phyloP scores from a whole-genome alignment of 768 basidiomycete genomes.

The Fistulinella prunicolor region DNA sequence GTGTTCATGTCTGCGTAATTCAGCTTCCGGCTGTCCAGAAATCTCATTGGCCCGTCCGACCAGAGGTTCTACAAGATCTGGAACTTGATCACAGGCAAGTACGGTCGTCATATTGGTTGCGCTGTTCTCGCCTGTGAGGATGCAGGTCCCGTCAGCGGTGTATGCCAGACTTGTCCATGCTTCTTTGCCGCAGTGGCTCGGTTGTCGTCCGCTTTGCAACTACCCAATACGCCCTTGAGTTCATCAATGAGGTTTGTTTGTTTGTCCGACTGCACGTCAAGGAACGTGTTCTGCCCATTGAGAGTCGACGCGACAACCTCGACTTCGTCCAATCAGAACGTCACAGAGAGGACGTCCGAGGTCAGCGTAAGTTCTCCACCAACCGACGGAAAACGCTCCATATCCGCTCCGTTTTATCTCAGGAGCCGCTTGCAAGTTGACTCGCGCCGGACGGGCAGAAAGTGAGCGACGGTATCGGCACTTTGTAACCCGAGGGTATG shows the following conservation, averaged over 20 bases:
- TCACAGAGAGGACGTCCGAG: conserved; percentile 81
- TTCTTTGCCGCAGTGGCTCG: conserved; percentile 90
- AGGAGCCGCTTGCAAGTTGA: conserved; percentile 86
- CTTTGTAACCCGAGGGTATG: conserved; percentile 89
- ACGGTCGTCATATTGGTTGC: conserved; percentile 87
- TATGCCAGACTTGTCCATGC: conserved; percentile 90
- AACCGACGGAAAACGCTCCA: conserved; percentile 93
- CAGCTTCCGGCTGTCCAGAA: conserved; percentile 84
- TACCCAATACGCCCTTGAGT: conserved; percentile 90
- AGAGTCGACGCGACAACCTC: conserved; percentile 89
- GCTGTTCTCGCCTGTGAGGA: conserved; percentile 94
- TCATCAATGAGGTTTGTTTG: conserved; percentile 93
- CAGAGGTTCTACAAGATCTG: conserved; percentile 97
- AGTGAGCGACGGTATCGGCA: conserved; percentile 80
- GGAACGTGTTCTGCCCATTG: conserved; percentile 92
- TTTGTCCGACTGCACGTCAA: conserved; percentile 76
- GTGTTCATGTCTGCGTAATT: conserved; percentile 87
- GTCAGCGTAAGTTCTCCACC: conserved; percentile 83
- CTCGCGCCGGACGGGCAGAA: conserved; percentile 91
- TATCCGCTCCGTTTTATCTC: conserved; percentile 88
- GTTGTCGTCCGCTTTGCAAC: conserved; percentile 87
- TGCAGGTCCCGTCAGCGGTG: conserved; percentile 88
- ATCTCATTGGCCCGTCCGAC: conserved; percentile 93
- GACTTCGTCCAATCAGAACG: conserved; percentile 93
- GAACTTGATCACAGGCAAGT: conserved; percentile 94